Evolutionary conservation across 2,329 filamentous ascomycete species (phyloP).

Genomic region (Albophoma yamanashiensis): DNA sequence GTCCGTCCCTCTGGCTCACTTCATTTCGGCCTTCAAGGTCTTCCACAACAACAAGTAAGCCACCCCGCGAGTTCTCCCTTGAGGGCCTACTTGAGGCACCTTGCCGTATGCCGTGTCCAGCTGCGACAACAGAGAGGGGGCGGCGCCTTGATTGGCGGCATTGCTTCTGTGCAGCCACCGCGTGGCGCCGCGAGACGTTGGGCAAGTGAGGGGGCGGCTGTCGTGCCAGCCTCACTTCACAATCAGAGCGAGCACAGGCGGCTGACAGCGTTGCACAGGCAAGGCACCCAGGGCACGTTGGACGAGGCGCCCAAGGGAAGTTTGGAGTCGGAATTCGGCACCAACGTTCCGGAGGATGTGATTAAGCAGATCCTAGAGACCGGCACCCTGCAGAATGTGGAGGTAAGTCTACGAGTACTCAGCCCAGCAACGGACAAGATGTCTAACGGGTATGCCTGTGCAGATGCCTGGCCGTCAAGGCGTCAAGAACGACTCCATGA

Average conservation of each 20-base stretch:
- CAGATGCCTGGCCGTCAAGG: slow-evolving; percentile 44
- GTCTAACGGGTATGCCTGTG: not conserved
- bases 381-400: slow-evolving; percentile 54
- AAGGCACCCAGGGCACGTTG: slow-evolving; percentile 72
- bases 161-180: not conserved
- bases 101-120: not conserved
- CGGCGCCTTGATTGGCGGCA: not conserved
- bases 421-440: not conserved
- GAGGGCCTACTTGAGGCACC: not conserved
- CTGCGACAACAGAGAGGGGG: not conserved
- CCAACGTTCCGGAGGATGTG: slow-evolving; percentile 65
- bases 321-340: slow-evolving; percentile 83
- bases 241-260: not conserved
- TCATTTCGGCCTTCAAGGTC: slow-evolving; percentile 81
- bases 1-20: slow-evolving; percentile 68
- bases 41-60: slow-evolving; percentile 83
- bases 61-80: slow-evolving; percentile 5
- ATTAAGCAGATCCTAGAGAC: slow-evolving; percentile 73
- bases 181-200: not conserved
- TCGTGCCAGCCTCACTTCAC: not conserved
- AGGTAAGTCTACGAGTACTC: slow-evolving; percentile 27
- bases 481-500: slow-evolving; percentile 40
- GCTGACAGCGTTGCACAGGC: slow-evolving; percentile 37
- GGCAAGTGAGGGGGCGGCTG: not conserved
- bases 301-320: slow-evolving; percentile 65